phyloP scores from a whole-genome alignment of 768 basidiomycete species.

The Lactifluus subvellereus region DNA sequence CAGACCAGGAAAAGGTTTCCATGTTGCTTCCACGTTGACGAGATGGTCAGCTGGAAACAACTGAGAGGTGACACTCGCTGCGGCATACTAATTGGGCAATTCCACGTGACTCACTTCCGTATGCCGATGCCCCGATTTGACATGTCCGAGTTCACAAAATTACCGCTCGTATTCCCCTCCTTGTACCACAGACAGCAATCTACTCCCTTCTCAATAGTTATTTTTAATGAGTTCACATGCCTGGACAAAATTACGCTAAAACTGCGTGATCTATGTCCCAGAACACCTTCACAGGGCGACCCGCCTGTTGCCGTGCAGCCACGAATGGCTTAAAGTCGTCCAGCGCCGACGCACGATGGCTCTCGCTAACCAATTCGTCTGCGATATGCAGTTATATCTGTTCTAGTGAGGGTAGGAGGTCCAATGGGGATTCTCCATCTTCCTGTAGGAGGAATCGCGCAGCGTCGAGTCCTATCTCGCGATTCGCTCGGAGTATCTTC shows the following conservation, averaged over 20 bases:
- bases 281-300: background rate
- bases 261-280: background rate
- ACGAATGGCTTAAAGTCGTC: background rate
- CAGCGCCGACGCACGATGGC: background rate
- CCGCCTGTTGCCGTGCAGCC: background rate
- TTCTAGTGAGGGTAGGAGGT: background rate
- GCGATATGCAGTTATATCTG: background rate
- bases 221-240: too few species aligned
- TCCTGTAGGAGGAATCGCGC: background rate
- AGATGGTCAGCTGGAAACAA: background rate
- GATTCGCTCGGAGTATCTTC: background rate
- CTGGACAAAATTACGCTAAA: background rate
- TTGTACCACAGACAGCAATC: too few species aligned
- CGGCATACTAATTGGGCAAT: background rate
- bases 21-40: slow-evolving; percentile 27
- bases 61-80: too few species aligned
- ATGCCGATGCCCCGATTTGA: too few species aligned
- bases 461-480: background rate
- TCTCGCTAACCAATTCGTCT: fast-evolving
- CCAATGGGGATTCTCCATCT: background rate
- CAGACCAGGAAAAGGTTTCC: slow-evolving; percentile 55
- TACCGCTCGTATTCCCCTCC: too few species aligned
- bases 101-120: background rate
- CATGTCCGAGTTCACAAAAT: too few species aligned
- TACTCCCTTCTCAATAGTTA: too few species aligned